Conservation (phyloP, 345 rosid species). For the Eucalyptus marginata region DNA sequence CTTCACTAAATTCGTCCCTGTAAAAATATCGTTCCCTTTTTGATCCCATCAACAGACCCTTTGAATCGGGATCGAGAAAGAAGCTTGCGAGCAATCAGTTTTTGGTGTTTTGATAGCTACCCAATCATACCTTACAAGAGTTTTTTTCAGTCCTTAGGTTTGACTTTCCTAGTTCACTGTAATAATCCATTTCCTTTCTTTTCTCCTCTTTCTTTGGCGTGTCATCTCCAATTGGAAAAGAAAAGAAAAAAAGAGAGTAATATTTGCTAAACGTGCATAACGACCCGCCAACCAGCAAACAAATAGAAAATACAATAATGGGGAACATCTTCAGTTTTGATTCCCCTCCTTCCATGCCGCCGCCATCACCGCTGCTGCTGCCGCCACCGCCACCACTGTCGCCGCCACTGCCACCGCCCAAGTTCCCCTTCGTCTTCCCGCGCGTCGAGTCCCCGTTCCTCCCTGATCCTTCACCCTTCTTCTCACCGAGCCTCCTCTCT, state of each 20-base stretch:
- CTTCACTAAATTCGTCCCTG: not conserved
- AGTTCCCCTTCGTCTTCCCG: slow-evolving; percentile 56
- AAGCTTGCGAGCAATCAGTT: not conserved
- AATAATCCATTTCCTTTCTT: not conserved
- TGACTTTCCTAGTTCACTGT: not conserved
- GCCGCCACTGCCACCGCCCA: not conserved
- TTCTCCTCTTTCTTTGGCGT: not conserved
- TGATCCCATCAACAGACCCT: not conserved
- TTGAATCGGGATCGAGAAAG: too few relatives aligned
- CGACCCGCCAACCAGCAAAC: not conserved
- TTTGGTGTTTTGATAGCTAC: not conserved
- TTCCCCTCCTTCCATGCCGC: not conserved
- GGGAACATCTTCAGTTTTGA: too few relatives aligned
- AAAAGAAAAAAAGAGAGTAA: not conserved
- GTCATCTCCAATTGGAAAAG: not conserved
- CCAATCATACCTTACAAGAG: not conserved
- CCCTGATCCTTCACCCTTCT: slow-evolving; percentile 75
- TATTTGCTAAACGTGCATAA: slow-evolving; percentile 8
- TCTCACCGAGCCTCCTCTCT: slow-evolving; percentile 52
- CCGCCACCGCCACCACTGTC: not conserved
- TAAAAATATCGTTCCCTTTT: not conserved
- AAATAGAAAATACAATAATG: too few relatives aligned
- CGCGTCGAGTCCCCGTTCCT: slow-evolving; percentile 41
- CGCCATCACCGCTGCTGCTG: accelerated
- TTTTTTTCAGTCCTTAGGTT: not conserved